phyloP scores from a whole-genome alignment of 371 early-diverging fungal genomes.

The Mucor velutinosus region DNA sequence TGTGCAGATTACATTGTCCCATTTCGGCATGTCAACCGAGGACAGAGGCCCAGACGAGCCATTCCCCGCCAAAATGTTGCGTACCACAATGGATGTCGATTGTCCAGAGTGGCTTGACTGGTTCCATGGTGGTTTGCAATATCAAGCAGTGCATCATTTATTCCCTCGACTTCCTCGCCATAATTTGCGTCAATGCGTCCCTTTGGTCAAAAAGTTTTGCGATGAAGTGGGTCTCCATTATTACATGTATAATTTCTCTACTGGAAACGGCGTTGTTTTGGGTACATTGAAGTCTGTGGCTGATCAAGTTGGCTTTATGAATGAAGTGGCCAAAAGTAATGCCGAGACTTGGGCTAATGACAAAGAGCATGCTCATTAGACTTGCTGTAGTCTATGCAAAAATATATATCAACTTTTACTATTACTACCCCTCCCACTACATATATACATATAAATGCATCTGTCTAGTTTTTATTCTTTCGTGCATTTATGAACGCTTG shows the following conservation, averaged over 20 bases:
- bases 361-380: constrained; percentile 3
- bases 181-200: constrained; percentile 75
- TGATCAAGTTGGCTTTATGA: constrained; percentile 67
- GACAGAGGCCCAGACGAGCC: constrained; percentile 73
- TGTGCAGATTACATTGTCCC: constrained; percentile 94
- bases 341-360: constrained; percentile 37
- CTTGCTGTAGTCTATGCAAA: too few relatives aligned
- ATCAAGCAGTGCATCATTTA: constrained; percentile 95
- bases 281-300: constrained; percentile 71
- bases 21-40: constrained; percentile 94
- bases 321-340: constrained; percentile 62
- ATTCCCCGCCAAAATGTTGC: constrained; percentile 82
- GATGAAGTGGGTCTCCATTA: constrained; percentile 67
- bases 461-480: background rate
- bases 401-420: too few relatives aligned
- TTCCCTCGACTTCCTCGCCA: constrained; percentile 94
- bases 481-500: background rate
- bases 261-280: constrained; percentile 72
- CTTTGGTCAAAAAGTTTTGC: constrained; percentile 78
- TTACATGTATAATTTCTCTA: constrained; percentile 70
- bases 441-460: background rate
- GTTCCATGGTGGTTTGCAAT: constrained; percentile 97
- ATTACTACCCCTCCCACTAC: background rate
- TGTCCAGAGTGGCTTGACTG: constrained; percentile 95
- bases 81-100: constrained; percentile 97